A percentile compares a stretch with the other conserved stretches of the same genome.
Conservation (phyloP, 148 eudicot species). For the Vaccinium myrtillus region DNA sequence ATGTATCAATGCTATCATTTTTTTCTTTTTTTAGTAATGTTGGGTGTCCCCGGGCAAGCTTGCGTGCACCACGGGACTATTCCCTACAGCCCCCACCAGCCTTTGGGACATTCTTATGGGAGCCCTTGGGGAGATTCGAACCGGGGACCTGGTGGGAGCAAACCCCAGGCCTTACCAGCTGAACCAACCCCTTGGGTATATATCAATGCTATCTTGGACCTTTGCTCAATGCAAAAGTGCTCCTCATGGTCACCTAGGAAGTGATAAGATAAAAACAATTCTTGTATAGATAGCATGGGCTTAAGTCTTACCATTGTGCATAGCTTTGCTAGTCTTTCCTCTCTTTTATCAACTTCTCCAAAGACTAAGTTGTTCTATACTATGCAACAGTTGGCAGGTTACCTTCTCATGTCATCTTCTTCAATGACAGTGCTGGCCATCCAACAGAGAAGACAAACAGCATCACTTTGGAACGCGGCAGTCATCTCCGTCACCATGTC, state of each 20-base stretch:
- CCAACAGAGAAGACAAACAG: constrained; percentile 19
- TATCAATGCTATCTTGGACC: not conserved
- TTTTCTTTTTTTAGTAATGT: too few species aligned
- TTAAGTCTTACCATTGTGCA: not conserved
- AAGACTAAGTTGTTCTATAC: not conserved
- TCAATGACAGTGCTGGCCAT: constrained; percentile 25
- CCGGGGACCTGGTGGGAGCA: too few species aligned
- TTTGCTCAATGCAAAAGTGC: not conserved
- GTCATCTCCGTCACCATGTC: constrained; percentile 32
- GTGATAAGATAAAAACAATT: not conserved
- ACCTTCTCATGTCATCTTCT: constrained; percentile 38
- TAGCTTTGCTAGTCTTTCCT: not conserved
- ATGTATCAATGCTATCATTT: too few species aligned
- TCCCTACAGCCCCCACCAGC: too few species aligned
- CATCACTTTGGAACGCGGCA: constrained; percentile 26
- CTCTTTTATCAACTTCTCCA: not conserved
- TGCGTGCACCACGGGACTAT: too few species aligned
- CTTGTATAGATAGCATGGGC: too few species aligned
- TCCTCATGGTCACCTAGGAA: not conserved
- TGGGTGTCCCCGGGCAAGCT: too few species aligned
- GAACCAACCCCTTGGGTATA: too few species aligned
- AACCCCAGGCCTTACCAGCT: too few species aligned
- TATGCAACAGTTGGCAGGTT: constrained; percentile 35
- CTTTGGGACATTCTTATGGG: too few species aligned
- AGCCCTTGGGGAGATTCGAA: too few species aligned